Evolutionary conservation across 2,329 filamentous ascomycete genomes (phyloP), one percentile per base, ranked within the genome.

Genomic region (Aspergillus tamarii): DNA sequence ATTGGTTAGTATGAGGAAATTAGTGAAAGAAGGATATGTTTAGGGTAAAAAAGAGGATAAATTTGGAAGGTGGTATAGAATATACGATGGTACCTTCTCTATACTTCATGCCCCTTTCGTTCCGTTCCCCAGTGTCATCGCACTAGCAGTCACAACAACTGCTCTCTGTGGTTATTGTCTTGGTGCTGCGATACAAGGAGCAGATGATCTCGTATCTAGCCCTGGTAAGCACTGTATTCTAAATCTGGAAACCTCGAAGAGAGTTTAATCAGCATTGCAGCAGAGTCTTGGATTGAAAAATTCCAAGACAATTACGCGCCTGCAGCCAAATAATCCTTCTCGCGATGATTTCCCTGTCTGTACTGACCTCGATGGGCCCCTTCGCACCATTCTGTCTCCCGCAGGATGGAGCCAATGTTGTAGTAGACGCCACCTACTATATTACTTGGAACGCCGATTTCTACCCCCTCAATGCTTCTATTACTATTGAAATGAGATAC

Each of bases 361-460:
- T 60, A 71, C 66, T n/a, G 66, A 73, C 55, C 48, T 66, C 10
- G 63, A 68, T 32, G 66, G 66, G 63, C 16, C 61, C 67, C 16
- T 65, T 69, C 26, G 61, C 62, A 23, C 75, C 76, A 5, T 78
- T 80, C 61, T 80, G 77, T 64, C 70, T 74, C 26, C 78, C 78
- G 9, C 67, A 66, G 41, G 71, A 80, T 68, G 70, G 69, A 30
- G 69, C 72, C 2, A 68, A 73, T 11, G 65, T 80, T n/a, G 72
- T 74, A 41, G 72, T 76, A n/a, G 78, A 72, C 56, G 74, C 75
- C 32, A 78, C 74, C 2, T 79, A 80, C 67, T 79, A 78, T 61
- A 74, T 77, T 21, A 78, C 75, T 8, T 79, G 77, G 78, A 70
- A 78, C 63, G 66, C 75, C n/a, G 70, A 74, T 59, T 69, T 71